Evolutionary conservation across 495 filamentous ascomycete species (phyloP).

Genomic region (Copromyces sp.): DNA sequence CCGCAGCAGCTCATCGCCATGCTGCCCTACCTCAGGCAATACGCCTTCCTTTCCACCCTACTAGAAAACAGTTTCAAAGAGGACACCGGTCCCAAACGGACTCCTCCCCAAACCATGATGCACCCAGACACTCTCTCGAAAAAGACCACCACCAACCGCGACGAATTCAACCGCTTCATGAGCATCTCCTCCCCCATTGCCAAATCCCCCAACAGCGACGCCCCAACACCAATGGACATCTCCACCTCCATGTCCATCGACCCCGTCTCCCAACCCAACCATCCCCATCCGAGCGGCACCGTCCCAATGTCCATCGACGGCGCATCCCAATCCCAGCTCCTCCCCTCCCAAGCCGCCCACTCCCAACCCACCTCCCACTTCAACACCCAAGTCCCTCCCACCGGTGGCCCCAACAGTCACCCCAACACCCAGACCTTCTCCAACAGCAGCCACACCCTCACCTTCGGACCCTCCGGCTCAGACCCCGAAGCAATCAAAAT

Average conservation of each 20-base stretch:
- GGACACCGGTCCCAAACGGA: not conserved
- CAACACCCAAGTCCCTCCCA: not conserved
- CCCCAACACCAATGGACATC: not conserved
- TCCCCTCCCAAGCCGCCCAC: not conserved
- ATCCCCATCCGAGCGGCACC: conserved; percentile 39
- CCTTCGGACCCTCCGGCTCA: not conserved
- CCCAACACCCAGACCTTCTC: not conserved
- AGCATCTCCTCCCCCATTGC: not conserved
- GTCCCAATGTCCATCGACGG: conserved; percentile 7
- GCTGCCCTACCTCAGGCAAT: conserved; percentile 67
- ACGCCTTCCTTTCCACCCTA: conserved; percentile 54
- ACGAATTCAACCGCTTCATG: conserved; percentile 29
- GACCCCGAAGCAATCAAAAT: conserved; percentile 21
- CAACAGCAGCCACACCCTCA: not conserved
- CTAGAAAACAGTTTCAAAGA: conserved; percentile 49
- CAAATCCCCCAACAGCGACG: not conserved
- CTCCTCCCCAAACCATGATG: not conserved
- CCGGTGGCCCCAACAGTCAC: not conserved
- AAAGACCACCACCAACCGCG: conserved; percentile 14
- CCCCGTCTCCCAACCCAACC: conserved; percentile 5
- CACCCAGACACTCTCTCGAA: not conserved
- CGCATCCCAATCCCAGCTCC: not conserved
- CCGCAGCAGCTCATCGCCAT: conserved; percentile 74
- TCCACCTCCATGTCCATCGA: not conserved
- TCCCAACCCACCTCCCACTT: not conserved